Base-by-base conservation (phyloP, 441 rosid genomes). In the Melastoma candidum region DNA sequence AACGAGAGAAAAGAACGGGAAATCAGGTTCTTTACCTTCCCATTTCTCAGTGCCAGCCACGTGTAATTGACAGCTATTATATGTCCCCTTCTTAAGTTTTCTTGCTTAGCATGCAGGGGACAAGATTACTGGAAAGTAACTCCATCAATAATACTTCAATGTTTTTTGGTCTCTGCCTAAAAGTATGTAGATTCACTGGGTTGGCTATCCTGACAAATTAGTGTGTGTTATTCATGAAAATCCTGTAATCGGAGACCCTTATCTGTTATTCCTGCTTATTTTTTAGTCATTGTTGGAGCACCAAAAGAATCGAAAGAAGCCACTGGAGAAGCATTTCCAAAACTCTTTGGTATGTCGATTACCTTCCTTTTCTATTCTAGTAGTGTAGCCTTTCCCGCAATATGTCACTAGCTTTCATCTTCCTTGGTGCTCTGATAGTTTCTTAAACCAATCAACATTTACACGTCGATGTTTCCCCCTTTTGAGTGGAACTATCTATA, bases 141-240 rank as follows among this genome's bases (percentile, higher is more conserved):
- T 90, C 85, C 68, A 87, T 87, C 77, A 90, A 90, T 62, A 90
- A 87, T 52, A 90, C 96, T 51, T 87, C 95, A 13, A 85, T 90
- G 96, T 93, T 87, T 61, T 87, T 90, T 56, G 80, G 98, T 51
- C 77, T 80, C 29, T 87, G 96, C 77, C 68, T 90, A 47, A 79
- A 89, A 69, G 98, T 90, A 80, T 68, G 84, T 67, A 50, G 57
- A 55, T 69, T 64, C 25, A 60, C 39, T 12, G 6, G n/a, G 43
- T 52, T 4, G 5, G 14, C 46, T 48, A 22, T 57, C 48, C 12
- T 29, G 41, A 32, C 41, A 4, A 1, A 8, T 32, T 32, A 4
- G 41, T 32, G 5, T 32, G 41, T 32, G 41, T 32, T 32, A 2
- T 32, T 32, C 41, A 8, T 32, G 1, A 32, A 32, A 32, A 52